Conservation (phyloP, 148 eudicot genomes). For the Spergularia bocconei region DNA sequence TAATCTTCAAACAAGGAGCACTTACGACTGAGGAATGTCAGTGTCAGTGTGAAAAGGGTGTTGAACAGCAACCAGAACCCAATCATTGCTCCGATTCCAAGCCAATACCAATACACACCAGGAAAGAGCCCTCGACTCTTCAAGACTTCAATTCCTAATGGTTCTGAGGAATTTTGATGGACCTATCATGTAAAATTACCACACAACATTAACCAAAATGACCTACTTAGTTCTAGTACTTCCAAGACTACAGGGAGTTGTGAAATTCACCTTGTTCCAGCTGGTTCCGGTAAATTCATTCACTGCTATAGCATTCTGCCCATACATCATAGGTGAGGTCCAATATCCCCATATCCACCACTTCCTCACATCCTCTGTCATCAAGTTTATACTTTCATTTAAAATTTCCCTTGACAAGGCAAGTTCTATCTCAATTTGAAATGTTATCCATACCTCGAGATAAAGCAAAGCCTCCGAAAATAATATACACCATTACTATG, state of each 20-base stretch:
- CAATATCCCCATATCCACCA: conserved; percentile 39
- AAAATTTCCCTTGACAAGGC: neutral
- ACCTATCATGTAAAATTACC: neutral
- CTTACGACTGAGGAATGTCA: conserved; percentile 63
- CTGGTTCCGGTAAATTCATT: conserved; percentile 36
- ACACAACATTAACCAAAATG: neutral
- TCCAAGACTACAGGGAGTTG: neutral
- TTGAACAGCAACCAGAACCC: conserved; percentile 52
- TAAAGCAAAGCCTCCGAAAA: conserved; percentile 37
- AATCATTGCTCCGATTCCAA: conserved; percentile 41
- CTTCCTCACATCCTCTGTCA: conserved; percentile 24
- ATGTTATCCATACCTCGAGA: conserved; percentile 22
- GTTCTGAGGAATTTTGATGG: conserved; percentile 1
- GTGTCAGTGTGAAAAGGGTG: conserved; percentile 30
- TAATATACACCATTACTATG: conserved; percentile 13
- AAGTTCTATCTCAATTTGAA: neutral
- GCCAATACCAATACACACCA: conserved; percentile 44
- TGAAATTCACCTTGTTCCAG: conserved; percentile 20
- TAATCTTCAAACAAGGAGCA: neutral
- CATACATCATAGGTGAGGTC: conserved; percentile 39
- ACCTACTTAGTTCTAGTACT: neutral
- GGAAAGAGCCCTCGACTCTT: conserved; percentile 38
- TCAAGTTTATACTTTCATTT: neutral
- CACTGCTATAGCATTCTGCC: conserved; percentile 28
- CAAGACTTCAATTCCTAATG: conserved; percentile 28